Evolutionary conservation across 1,139 yeast genomes (phyloP).

Genomic region (Nakaseomyces nivariensis): DNA sequence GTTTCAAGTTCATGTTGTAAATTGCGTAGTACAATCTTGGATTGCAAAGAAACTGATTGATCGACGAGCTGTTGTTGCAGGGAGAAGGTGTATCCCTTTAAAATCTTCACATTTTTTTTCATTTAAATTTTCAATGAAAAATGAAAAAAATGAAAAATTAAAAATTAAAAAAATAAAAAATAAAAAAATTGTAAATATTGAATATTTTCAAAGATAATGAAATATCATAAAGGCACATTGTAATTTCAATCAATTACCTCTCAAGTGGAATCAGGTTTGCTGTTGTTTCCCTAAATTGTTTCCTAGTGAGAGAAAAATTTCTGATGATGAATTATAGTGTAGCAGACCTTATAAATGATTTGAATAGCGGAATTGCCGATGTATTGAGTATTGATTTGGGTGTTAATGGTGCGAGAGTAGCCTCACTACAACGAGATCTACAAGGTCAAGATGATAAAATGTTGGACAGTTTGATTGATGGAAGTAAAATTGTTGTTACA

Average conservation of each 20-base stretch:
- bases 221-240: too few relatives aligned
- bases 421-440: constrained; percentile 21
- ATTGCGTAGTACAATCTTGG: too few relatives aligned
- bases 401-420: constrained; percentile 20
- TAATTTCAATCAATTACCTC: neutral
- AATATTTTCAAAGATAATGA: neutral
- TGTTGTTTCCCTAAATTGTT: too few relatives aligned
- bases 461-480: constrained; percentile 15
- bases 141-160: neutral
- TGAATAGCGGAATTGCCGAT: neutral
- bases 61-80: too few relatives aligned
- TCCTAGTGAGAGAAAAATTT: neutral
- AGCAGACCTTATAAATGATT: neutral
- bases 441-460: constrained; percentile 10
- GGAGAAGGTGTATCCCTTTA: too few relatives aligned
- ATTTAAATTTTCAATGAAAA: neutral
- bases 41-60: too few relatives aligned
- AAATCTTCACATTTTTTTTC: too few relatives aligned
- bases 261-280: too few relatives aligned
- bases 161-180: too few relatives aligned
- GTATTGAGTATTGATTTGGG: constrained; percentile 9
- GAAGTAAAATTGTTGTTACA: constrained; percentile 14
- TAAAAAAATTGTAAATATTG: neutral
- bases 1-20: neutral
- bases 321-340: constrained; percentile 1